Evolutionary conservation across 192 early-diverging fungal genomes (phyloP).

Genomic region (Spizellomyces punctatus): DNA sequence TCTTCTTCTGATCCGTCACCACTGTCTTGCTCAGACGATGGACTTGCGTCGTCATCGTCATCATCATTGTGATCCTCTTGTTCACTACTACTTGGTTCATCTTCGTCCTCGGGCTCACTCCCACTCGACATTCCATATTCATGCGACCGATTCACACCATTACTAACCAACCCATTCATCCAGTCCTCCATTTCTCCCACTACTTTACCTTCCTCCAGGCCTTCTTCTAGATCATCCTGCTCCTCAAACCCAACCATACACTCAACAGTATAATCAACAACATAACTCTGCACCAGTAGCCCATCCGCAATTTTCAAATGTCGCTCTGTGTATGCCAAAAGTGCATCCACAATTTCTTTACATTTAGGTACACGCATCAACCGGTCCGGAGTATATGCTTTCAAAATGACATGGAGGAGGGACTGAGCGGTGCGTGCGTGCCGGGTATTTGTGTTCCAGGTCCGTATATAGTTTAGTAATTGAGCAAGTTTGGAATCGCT

Average conservation of each 20-base stretch:
- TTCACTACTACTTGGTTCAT: not conserved
- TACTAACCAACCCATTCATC: no score
- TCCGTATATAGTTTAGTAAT: slow-evolving; percentile 79
- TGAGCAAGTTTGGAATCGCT: slow-evolving; percentile 65
- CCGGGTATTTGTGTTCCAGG: slow-evolving; percentile 95
- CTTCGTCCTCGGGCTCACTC: not conserved
- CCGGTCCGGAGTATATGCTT: slow-evolving; percentile 61
- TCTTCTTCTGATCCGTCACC: slow-evolving; percentile 1
- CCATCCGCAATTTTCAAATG: slow-evolving; percentile 82
- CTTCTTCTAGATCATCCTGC: not conserved
- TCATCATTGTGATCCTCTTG: slow-evolving; percentile 4
- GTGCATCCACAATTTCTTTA: slow-evolving; percentile 81
- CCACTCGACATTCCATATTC: no score
- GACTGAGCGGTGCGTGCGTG: slow-evolving; percentile 79
- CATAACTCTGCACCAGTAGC: slow-evolving; percentile 78
- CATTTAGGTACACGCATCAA: slow-evolving; percentile 77
- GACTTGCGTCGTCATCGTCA: slow-evolving; percentile 1
- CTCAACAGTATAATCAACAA: slow-evolving; percentile 89
- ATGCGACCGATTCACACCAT: no score
- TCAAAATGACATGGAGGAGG: slow-evolving; percentile 77
- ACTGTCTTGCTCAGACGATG: not conserved
- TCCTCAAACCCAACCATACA: slow-evolving; percentile 64
- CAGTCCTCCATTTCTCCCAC: no score
- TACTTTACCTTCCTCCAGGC: not conserved
- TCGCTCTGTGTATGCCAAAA: slow-evolving; percentile 90